These are phyloP conservation scores for Digitaria exilis DNA, from an alignment of 202 grass and related monocot species.

Conservation along the genomic window DNA sequence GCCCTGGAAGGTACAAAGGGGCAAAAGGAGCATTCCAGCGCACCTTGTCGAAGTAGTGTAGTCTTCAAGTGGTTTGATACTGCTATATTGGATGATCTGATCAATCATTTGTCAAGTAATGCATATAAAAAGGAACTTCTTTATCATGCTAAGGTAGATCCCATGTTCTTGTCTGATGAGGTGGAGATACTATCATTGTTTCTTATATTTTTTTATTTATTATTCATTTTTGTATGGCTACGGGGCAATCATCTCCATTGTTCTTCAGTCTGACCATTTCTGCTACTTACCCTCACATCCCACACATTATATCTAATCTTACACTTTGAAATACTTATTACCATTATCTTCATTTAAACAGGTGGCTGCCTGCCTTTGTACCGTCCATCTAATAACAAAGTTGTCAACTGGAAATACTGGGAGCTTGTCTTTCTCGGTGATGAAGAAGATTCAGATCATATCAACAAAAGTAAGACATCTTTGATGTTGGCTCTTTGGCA, in stretches of 20 bases:
- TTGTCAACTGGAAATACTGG: conserved; percentile 57
- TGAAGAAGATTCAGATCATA: conserved; percentile 64
- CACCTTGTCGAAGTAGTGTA: conserved; percentile 43
- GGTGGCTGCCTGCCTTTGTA: conserved; percentile 69
- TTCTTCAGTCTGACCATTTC: too few species aligned
- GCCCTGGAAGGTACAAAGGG: conserved; percentile 22
- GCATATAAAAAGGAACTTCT: conserved; percentile 59
- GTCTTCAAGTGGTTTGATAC: conserved; percentile 64
- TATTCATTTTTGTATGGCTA: conserved; percentile 11
- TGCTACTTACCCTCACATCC: too few species aligned
- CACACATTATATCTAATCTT: too few species aligned
- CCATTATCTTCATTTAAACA: conserved; percentile 42
- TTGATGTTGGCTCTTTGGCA: not conserved
- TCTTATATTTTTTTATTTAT: not conserved
- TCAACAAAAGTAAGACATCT: conserved; percentile 53
- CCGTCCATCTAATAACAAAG: conserved; percentile 72
- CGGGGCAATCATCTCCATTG: too few species aligned
- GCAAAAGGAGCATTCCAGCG: conserved; percentile 35
- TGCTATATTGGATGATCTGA: conserved; percentile 48
- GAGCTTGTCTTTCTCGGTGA: conserved; percentile 68
- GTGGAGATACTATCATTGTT: not conserved
- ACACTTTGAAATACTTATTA: conserved; percentile 25
- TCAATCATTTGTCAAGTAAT: conserved; percentile 61
- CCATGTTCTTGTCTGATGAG: not conserved
- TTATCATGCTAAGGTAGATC: conserved; percentile 69